Evolutionary conservation across 148 eudicot genomes (phyloP), one percentile per base, ranked within the genome.

Genomic region (Silene latifolia): DNA sequence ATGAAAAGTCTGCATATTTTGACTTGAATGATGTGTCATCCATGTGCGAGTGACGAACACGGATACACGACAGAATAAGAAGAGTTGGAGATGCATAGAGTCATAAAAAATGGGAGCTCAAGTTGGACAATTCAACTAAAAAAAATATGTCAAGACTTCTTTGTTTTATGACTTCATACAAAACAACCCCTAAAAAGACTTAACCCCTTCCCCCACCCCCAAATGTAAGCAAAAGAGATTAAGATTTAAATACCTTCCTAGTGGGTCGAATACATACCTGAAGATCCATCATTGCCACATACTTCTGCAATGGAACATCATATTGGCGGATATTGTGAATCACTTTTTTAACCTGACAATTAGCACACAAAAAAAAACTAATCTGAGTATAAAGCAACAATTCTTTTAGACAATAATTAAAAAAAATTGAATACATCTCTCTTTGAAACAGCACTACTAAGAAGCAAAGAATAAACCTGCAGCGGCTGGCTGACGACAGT

Each of bases 271-370:
- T 8, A 35, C 39, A 56, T 77, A 95, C 99, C 97, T 95, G 99
- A 78, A 92, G 97, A 85, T 95, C 99, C 92, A 90, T 92, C 99
- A 95, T 90, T 67, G 99, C 97, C 92, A 90, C 86, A 81, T 95
- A 95, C 80, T 82, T 84, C 77, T 95, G 99, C 76, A 92, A 66
- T 12, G 99, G 99, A 20, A 92, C 87, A 82, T 95, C 89, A 83
- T 95, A 95, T 35, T 95, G 96, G 80, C 99, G 98, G 63, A 95
- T 72, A 73, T 84, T 89, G 76, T 87, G 81, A 86, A 95, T 90
- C 96, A 92, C 80, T 82, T 92, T 95, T 87, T 87, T 95, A 74
- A 90, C 91, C 98, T 95, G 80, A 32, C 65, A 66, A 80, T 61
- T 46, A 23, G n/a, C 58, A 63, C 27, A 27, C 29, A 63, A n/a